Evolutionary conservation across 768 basidiomycete genomes (phyloP).

Genomic region (Pholiota molesta): DNA sequence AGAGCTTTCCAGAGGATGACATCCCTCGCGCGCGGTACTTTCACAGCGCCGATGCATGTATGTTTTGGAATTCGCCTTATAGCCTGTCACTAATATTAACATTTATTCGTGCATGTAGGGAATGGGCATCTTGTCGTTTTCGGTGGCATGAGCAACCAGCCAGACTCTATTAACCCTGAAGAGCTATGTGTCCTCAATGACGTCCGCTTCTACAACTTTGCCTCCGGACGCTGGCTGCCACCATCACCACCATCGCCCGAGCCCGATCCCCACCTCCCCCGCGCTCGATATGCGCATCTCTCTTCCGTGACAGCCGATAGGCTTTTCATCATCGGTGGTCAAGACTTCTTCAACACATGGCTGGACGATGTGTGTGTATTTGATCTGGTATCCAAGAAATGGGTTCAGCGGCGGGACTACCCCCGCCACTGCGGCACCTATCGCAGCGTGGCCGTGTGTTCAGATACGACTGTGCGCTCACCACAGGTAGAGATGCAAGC

Average conservation of each 20-base stretch:
- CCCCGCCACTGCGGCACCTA: slow-evolving; percentile 97
- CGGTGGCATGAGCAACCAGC: slow-evolving; percentile 90
- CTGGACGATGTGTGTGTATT: slow-evolving; percentile 92
- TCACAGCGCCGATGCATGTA: slow-evolving; percentile 88
- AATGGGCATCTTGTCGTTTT: slow-evolving; percentile 90
- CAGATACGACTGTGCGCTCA: slow-evolving; percentile 65
- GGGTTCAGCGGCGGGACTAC: slow-evolving; percentile 82
- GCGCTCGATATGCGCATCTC: slow-evolving; percentile 92
- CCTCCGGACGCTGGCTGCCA: slow-evolving; percentile 72
- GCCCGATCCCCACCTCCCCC: slow-evolving; percentile 62
- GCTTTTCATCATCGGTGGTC: slow-evolving; percentile 92
- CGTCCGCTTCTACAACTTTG: slow-evolving; percentile 85
- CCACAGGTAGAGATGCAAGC: slow-evolving; percentile 62
- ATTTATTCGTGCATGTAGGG: slow-evolving; percentile 49
- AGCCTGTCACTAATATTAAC: background rate
- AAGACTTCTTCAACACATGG: slow-evolving; percentile 93
- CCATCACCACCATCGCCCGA: slow-evolving; percentile 35
- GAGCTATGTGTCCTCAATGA: slow-evolving; percentile 93
- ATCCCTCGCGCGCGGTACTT: slow-evolving; percentile 90
- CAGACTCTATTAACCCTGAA: slow-evolving; percentile 69
- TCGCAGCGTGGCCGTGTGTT: slow-evolving; percentile 87
- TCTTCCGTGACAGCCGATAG: slow-evolving; percentile 84
- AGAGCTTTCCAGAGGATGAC: slow-evolving; percentile 62
- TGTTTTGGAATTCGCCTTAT: slow-evolving; percentile 24
- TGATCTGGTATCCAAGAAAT: slow-evolving; percentile 71